A percentile compares a stretch with the other conserved stretches of the same genome.
Evolutionary conservation across 2,329 filamentous ascomycete species (phyloP).

Genomic region (Drechslerella dactyloides): DNA sequence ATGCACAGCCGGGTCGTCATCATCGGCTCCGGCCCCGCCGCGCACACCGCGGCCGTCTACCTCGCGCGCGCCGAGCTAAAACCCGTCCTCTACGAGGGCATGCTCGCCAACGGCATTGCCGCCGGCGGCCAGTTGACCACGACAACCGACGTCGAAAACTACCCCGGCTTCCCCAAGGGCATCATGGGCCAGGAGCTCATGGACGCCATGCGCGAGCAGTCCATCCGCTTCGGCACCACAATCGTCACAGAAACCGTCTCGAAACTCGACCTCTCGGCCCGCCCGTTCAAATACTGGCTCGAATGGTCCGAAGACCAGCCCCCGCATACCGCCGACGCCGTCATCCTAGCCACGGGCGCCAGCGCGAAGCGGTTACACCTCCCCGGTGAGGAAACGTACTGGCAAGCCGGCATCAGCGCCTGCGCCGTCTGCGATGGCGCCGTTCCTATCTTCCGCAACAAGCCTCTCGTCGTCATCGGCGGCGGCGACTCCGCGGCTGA

Average conservation of each 20-base stretch:
- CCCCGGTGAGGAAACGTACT: constrained; percentile 89
- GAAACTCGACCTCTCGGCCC: constrained; percentile 79
- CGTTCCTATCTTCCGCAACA: constrained; percentile 95
- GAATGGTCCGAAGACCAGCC: constrained; percentile 82
- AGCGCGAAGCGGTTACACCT: constrained; percentile 84
- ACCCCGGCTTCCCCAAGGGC: constrained; percentile 87
- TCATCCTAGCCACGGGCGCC: constrained; percentile 95
- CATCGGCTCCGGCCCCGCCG: constrained; percentile 93
- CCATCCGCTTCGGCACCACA: constrained; percentile 86
- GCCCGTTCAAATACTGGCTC: constrained; percentile 91
- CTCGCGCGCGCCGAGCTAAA: constrained; percentile 91
- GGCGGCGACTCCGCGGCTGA: constrained; percentile 96
- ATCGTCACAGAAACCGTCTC: constrained; percentile 92
- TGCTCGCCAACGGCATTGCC: constrained; percentile 95
- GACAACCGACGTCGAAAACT: constrained; percentile 98
- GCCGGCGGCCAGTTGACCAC: constrained; percentile 97
- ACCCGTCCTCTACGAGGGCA: constrained; percentile 95
- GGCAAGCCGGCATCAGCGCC: constrained; percentile 94
- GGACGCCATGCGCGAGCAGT: constrained; percentile 94
- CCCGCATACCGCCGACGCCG: constrained; percentile 83
- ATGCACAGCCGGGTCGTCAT: constrained; percentile 96
- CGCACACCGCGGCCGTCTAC: constrained; percentile 97
- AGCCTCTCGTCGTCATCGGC: constrained; percentile 92
- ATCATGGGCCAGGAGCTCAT: constrained; percentile 89
- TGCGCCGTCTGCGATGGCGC: constrained; percentile 98